These are phyloP conservation scores for Leccinum angustisporum DNA, from an alignment of 1,284 basidiomycete genomes.

Conservation along the genomic window DNA sequence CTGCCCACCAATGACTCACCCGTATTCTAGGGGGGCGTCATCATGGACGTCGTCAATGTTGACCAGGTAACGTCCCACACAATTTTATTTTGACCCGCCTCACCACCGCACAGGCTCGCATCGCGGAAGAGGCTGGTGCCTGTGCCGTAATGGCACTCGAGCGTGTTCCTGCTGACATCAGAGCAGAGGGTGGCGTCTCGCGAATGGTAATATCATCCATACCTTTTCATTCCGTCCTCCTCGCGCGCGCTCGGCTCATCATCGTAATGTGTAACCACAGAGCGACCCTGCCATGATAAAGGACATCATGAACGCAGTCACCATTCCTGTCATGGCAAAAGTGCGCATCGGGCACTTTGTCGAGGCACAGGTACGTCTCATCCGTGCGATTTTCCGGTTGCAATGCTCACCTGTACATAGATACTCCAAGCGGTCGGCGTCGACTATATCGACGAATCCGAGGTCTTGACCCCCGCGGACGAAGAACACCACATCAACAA, in stretches of 20 bases:
- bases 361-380: conserved; percentile 74
- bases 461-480: conserved; percentile 96
- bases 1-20: not conserved
- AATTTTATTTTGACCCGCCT: conserved; percentile 3
- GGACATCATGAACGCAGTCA: conserved; percentile 88
- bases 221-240: not conserved
- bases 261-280: conserved; percentile 40
- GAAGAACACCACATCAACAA: conserved; percentile 89
- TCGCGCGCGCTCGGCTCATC: not conserved
- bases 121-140: conserved; percentile 97
- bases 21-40: conserved; percentile 73
- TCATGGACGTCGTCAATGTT: conserved; percentile 88
- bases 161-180: conserved; percentile 95
- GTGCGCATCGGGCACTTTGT: conserved; percentile 97
- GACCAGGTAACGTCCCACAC: conserved; percentile 57
- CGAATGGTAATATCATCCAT: conserved; percentile 68
- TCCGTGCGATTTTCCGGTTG: not conserved
- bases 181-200: conserved; percentile 87
- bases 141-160: conserved; percentile 98
- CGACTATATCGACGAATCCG: conserved; percentile 98
- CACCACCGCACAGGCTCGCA: conserved; percentile 66
- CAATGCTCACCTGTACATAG: conserved; percentile 38
- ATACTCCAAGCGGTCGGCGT: conserved; percentile 94
- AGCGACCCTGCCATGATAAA: conserved; percentile 98
- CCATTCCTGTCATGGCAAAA: conserved; percentile 93